Percentiles rank a stretch among this genome's conserved stretches.
phyloP scores from a whole-genome alignment of 106 monocot genomes.

The Apostasia shenzhenica region DNA sequence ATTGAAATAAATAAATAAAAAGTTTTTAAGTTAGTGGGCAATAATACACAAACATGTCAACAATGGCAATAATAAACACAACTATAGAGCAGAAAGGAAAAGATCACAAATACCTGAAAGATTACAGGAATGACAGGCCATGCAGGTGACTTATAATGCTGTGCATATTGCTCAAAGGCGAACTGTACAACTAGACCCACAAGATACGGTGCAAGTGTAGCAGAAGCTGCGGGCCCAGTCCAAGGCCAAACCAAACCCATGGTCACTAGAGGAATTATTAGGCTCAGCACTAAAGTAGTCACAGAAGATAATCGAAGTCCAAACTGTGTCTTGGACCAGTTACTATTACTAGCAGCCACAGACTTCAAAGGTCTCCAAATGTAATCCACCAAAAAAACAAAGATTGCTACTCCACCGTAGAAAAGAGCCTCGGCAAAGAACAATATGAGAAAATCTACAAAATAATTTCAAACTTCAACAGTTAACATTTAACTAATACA shows the following conservation, averaged over 20 bases:
- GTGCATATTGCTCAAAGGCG: slow-evolving; percentile 82
- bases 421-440: slow-evolving; percentile 96
- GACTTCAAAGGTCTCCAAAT: slow-evolving; percentile 39
- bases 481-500: not conserved
- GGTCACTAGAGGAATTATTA: slow-evolving; percentile 83
- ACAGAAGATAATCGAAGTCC: slow-evolving; percentile 62
- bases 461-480: not conserved
- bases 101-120: slow-evolving; percentile 54
- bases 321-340: slow-evolving; percentile 30
- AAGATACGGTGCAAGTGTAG: slow-evolving; percentile 89
- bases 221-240: slow-evolving; percentile 97
- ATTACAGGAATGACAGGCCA: slow-evolving; percentile 81
- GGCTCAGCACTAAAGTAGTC: slow-evolving; percentile 62
- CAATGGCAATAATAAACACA: not conserved
- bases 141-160: slow-evolving; percentile 52
- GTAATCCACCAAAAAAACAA: slow-evolving; percentile 61
- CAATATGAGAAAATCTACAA: slow-evolving; percentile 89
- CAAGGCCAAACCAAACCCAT: slow-evolving; percentile 99
- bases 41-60: not conserved
- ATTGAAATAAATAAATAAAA: no score
- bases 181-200: slow-evolving; percentile 90
- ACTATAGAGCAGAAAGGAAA: not conserved
- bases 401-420: slow-evolving; percentile 74
- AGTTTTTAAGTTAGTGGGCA: not conserved
- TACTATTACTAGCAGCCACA: slow-evolving; percentile 12